These are phyloP conservation scores for Monosporozyma aquatica DNA, from an alignment of 805 yeast genomes.

Conservation along the genomic window DNA sequence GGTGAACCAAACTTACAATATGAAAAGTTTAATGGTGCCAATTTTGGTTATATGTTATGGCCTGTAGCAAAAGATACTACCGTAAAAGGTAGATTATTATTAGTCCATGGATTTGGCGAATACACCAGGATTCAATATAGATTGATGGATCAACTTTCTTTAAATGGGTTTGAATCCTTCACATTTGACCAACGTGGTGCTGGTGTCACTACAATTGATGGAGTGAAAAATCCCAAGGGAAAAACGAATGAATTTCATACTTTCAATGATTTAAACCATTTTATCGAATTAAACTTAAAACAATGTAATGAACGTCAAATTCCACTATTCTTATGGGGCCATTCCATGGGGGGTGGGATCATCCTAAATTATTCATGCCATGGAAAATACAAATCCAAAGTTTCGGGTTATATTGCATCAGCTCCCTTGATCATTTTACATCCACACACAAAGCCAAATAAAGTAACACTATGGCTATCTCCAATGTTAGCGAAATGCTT, in stretches of 20 bases:
- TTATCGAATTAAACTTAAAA: conserved; percentile 26
- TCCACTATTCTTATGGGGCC: conserved; percentile 48
- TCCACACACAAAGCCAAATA: conserved; percentile 50
- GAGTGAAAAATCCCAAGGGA: conserved; percentile 53
- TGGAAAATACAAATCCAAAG: conserved; percentile 41
- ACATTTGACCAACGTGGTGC: conserved; percentile 72
- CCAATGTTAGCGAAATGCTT: conserved; percentile 34
- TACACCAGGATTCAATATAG: conserved; percentile 41
- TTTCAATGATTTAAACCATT: conserved; percentile 51
- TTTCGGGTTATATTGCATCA: conserved; percentile 40
- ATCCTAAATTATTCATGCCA: conserved; percentile 49
- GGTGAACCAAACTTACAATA: conserved; percentile 16
- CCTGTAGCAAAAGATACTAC: conserved; percentile 9
- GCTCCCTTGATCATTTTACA: conserved; percentile 57
- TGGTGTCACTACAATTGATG: conserved; percentile 54
- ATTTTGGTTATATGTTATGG: conserved; percentile 26
- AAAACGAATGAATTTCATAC: conserved; percentile 47
- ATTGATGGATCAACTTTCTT: conserved; percentile 43
- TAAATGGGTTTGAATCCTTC: conserved; percentile 53
- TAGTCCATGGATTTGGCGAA: conserved; percentile 70
- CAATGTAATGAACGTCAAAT: conserved; percentile 18
- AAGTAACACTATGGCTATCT: conserved; percentile 34
- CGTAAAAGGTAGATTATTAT: conserved; percentile 44
- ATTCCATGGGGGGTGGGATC: conserved; percentile 80
- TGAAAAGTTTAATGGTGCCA: conserved; percentile 22